Evolutionary conservation across 495 filamentous ascomycete species (phyloP).

Genomic region (Penicillium herquei): DNA sequence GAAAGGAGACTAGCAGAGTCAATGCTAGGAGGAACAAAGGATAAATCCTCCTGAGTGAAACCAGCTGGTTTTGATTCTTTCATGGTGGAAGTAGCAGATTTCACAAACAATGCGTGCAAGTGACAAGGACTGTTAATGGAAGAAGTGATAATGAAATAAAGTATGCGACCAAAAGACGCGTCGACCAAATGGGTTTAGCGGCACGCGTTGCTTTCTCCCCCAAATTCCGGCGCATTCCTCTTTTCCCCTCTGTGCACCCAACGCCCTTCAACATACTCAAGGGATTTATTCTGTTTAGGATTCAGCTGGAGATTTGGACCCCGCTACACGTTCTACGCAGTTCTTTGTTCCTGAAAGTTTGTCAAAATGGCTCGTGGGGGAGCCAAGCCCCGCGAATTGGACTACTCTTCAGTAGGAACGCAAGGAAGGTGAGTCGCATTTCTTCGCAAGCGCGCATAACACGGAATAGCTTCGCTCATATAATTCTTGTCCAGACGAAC

Average conservation of each 20-base stretch:
- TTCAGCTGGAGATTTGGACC: too few species aligned
- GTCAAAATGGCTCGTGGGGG: constrained; percentile 46
- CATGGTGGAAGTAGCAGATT: background rate
- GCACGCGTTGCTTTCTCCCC: constrained; percentile 23
- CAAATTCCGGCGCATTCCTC: constrained; percentile 35
- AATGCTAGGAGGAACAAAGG: constrained; percentile 82
- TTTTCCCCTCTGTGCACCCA: constrained; percentile 19
- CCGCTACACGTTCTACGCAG: background rate
- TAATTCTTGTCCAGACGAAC: constrained; percentile 59
- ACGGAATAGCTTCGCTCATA: constrained; percentile 1
- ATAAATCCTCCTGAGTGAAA: constrained; percentile 9
- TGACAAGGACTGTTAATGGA: background rate
- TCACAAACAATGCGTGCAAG: background rate
- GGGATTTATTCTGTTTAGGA: background rate
- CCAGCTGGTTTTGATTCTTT: constrained; percentile 1
- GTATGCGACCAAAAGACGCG: constrained; percentile 32
- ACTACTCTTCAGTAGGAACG: constrained; percentile 64
- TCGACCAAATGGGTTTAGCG: constrained; percentile 43
- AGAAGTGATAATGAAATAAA: background rate
- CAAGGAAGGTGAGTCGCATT: constrained; percentile 54
- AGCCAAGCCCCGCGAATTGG: constrained; percentile 53
- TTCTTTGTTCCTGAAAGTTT: background rate
- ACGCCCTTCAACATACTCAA: background rate
- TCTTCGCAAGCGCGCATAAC: background rate
- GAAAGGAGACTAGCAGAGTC: constrained; percentile 56